Conservation (phyloP, 495 filamentous ascomycete species). For the Trichoderma virens region DNA sequence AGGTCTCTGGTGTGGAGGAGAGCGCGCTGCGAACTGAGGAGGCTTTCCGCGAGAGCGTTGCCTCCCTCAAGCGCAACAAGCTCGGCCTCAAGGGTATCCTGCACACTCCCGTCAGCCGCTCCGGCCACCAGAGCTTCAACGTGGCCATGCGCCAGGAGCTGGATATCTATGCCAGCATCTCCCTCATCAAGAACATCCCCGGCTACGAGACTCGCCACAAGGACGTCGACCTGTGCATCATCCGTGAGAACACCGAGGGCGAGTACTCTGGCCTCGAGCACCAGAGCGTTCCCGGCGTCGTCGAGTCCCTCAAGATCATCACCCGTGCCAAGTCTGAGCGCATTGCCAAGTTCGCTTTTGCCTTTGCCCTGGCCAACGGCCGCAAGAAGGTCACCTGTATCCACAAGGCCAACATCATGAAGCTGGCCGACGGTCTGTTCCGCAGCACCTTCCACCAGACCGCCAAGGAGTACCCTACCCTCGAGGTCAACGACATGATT, state of each 20-base stretch:
- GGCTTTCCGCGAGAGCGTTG: conserved; percentile 88
- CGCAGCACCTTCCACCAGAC: conserved; percentile 91
- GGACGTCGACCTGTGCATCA: conserved; percentile 94
- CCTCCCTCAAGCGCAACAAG: conserved; percentile 95
- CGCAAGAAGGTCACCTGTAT: conserved; percentile 98
- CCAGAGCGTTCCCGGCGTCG: conserved; percentile 92
- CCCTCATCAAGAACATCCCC: conserved; percentile 98
- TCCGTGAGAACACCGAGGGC: conserved; percentile 99
- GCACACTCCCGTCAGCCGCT: conserved; percentile 92
- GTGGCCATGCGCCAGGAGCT: conserved; percentile 97
- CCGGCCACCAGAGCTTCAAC: conserved; percentile 98
- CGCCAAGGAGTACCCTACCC: conserved; percentile 83
- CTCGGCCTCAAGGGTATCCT: conserved; percentile 95
- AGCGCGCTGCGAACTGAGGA: conserved; percentile 87
- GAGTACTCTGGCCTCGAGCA: conserved; percentile 98
- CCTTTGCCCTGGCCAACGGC: conserved; percentile 96
- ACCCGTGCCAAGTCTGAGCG: conserved; percentile 97
- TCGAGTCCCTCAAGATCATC: conserved; percentile 99
- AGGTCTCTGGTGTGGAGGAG: conserved; percentile 73
- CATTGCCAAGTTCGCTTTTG: conserved; percentile 96
- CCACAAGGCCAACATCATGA: conserved; percentile 99
- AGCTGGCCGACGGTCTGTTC: conserved; percentile 97
- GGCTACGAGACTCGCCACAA: conserved; percentile 96
- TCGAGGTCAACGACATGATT: conserved; percentile 97
- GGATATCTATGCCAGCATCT: conserved; percentile 98